Evolutionary conservation across 805 yeast species (phyloP).

Genomic region (Torulaspora maleeae): DNA sequence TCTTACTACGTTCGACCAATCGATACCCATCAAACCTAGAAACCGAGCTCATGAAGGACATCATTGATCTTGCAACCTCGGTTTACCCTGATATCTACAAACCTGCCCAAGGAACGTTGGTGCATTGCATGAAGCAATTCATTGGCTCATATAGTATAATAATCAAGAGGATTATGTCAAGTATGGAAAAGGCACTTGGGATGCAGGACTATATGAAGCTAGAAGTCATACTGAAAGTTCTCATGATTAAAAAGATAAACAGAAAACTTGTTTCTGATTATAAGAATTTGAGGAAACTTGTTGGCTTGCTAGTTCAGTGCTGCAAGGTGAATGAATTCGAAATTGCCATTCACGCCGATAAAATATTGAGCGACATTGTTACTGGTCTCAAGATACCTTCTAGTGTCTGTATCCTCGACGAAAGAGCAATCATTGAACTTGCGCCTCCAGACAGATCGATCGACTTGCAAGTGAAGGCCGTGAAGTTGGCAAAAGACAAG

Average conservation of each 20-base stretch:
- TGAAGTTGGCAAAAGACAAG: slow-evolving; percentile 56
- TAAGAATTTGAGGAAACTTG: slow-evolving; percentile 45
- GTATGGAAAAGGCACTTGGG: slow-evolving; percentile 47
- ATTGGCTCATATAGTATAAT: slow-evolving; percentile 60
- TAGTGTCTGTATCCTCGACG: slow-evolving; percentile 50
- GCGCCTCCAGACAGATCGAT: slow-evolving; percentile 59
- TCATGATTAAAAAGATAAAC: slow-evolving; percentile 54
- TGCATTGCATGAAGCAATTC: slow-evolving; percentile 64
- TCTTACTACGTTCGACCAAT: slow-evolving; percentile 64
- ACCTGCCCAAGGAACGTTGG: slow-evolving; percentile 63
- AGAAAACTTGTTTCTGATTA: slow-evolving; percentile 56
- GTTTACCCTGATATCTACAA: slow-evolving; percentile 63
- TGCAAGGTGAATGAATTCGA: slow-evolving; percentile 51
- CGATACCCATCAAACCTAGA: slow-evolving; percentile 68
- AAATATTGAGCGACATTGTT: slow-evolving; percentile 43
- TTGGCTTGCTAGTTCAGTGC: slow-evolving; percentile 50
- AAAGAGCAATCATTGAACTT: slow-evolving; percentile 39
- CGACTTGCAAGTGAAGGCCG: slow-evolving; percentile 54
- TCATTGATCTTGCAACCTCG: slow-evolving; percentile 61
- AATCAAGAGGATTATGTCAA: slow-evolving; percentile 39
- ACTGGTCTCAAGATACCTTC: slow-evolving; percentile 46
- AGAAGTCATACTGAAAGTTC: slow-evolving; percentile 58
- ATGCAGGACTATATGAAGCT: slow-evolving; percentile 49
- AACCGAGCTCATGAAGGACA: slow-evolving; percentile 54
- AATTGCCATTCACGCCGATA: slow-evolving; percentile 51